Base-by-base conservation (phyloP, 805 yeast genomes). In the Cyberlindnera maclurae region DNA sequence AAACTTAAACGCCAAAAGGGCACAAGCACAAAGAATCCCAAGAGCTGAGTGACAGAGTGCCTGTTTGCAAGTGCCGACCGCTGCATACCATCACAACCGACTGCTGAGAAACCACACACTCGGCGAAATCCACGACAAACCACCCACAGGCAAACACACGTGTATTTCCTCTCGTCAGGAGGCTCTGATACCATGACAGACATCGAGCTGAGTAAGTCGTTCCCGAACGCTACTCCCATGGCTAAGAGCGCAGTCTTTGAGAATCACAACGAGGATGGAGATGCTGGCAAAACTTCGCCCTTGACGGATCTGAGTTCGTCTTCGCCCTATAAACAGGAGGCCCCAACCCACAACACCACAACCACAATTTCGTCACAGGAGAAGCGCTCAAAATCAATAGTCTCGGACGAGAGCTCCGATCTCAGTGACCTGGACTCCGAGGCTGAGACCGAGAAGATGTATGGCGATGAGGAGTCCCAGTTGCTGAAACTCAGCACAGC, bases 391-490 rank as follows among this genome's bases (percentile, higher is more conserved):
- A 42, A 36, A 20, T 47, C 59, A 13, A 43, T 51, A 12, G 56
- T 40, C 15, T 51, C 55, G 12, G 54, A 54, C 39, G 54, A 47
- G 31, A 47, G 54, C 13, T 64, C 69, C 30, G 83, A 76, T 40
- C 58, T 76, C 45, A 77, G 74, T 34, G 82, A 75, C 38, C 67
- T 75, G 41, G 78, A 78, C 48, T 81, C 93, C 12, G 96, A 88
- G 60, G 95, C 93, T 13, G 97, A 88, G 57, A 88, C 97, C 0
- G 96, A 88, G 55, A 81, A 76, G 50, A 77, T 87, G 85, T 56
- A 62, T 42, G 36, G 38, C 3, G 33, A 40, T 6, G 49, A 47
- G 33, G 50, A 48, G 31, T 65, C 72, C 8, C 58, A 64, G 51
- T 59, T 71, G 44, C 63, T 68, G 20, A 68, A 59, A 39, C 55